Evolutionary conservation across 73 alveolate species (phyloP).

Genomic region (Paramecium primaurelia): DNA sequence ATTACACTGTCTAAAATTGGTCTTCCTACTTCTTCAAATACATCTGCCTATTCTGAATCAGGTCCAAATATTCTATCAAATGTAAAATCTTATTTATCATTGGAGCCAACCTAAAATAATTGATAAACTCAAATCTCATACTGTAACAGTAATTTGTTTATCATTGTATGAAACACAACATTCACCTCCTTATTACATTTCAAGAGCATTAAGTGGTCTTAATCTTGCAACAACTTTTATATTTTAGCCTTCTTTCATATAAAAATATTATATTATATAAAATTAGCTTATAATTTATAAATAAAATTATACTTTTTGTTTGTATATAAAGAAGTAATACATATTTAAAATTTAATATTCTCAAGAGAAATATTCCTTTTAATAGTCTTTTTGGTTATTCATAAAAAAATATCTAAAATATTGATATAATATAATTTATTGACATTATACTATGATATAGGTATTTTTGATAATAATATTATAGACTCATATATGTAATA

Average conservation of each 20-base stretch:
- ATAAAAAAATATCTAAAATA: too few relatives aligned
- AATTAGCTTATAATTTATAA: neutral
- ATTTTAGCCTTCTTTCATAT: slow-evolving; percentile 57
- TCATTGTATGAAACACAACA: slow-evolving; percentile 45
- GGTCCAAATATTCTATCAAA: slow-evolving; percentile 68
- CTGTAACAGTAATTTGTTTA: neutral
- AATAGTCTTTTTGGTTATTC: too few relatives aligned
- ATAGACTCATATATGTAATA: too few relatives aligned
- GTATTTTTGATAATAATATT: too few relatives aligned
- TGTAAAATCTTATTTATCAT: slow-evolving; percentile 52
- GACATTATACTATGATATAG: too few relatives aligned
- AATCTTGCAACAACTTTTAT: slow-evolving; percentile 64
- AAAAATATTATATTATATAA: neutral
- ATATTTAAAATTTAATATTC: too few relatives aligned
- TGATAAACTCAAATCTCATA: neutral
- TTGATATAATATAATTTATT: too few relatives aligned
- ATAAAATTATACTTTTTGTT: neutral
- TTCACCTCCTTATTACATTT: slow-evolving; percentile 61
- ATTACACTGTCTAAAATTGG: slow-evolving; percentile 73
- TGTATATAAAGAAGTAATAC: neutral
- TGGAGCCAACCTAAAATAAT: neutral
- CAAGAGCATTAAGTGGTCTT: slow-evolving; percentile 66
- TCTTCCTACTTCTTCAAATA: slow-evolving; percentile 61
- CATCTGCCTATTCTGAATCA: slow-evolving; percentile 51
- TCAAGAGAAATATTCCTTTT: neutral